These are phyloP conservation scores for Phyllosticta citrichinensis DNA, from an alignment of 2,329 filamentous ascomycete genomes.

Conservation along the genomic window DNA sequence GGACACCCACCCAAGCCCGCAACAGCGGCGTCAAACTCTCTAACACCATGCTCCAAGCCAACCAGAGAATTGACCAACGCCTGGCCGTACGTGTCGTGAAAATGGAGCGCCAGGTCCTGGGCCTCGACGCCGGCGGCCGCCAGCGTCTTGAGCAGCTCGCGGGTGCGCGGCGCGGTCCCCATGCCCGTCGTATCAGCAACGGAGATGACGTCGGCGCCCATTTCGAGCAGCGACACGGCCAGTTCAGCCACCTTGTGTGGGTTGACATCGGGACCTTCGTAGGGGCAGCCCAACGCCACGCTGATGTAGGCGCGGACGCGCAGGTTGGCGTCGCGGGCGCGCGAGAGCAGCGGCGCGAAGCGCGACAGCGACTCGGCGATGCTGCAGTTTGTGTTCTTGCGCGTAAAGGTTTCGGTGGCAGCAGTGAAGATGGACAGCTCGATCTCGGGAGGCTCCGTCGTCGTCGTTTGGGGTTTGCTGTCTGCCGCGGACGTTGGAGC, in stretches of 20 bases:
- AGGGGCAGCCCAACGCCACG: conserved; percentile 64
- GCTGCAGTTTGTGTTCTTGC: conserved; percentile 72
- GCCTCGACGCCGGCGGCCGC: conserved; percentile 56
- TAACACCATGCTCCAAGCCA: conserved; percentile 64
- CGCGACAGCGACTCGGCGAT: conserved; percentile 62
- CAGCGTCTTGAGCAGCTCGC: conserved; percentile 54
- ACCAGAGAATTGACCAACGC: conserved; percentile 75
- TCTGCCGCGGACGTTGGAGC: conserved; percentile 28
- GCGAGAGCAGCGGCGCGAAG: conserved; percentile 60
- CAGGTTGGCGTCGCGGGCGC: conserved; percentile 54
- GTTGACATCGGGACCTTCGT: conserved; percentile 46
- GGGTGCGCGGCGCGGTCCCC: conserved; percentile 66
- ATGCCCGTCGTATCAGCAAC: conserved; percentile 87
- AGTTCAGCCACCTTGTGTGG: conserved; percentile 52
- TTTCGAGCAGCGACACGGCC: conserved; percentile 59
- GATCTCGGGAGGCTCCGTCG: conserved; percentile 45
- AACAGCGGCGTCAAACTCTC: conserved; percentile 71
- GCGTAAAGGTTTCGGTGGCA: conserved; percentile 70
- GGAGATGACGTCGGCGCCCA: conserved; percentile 84
- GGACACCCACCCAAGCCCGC: conserved; percentile 77
- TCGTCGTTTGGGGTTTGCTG: conserved; percentile 28
- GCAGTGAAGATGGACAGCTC: conserved; percentile 75
- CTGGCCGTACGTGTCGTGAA: conserved; percentile 82
- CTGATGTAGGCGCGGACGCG: conserved; percentile 72
- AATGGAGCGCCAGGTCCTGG: conserved; percentile 69